Evolutionary conservation across 2,329 filamentous ascomycete genomes (phyloP), one percentile per base, ranked within the genome.

Genomic region (Stagonosporopsis cucurbitacearum): DNA sequence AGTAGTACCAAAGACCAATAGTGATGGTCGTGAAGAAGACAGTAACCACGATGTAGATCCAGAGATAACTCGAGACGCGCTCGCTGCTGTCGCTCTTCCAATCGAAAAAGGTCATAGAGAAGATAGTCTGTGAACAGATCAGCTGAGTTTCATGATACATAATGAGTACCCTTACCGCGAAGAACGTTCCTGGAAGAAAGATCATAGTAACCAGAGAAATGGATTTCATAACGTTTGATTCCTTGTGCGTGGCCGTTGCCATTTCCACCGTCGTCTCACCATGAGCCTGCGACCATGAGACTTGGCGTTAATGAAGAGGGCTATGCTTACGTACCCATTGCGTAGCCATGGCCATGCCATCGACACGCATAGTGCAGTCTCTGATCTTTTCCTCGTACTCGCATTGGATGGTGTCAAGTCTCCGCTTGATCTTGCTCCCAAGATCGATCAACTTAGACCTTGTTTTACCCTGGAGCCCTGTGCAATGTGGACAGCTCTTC

Each of bases 301-400:
- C 1, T n/a, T n/a, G n/a, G 6, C 4, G 9, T 22, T 4, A 9
- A 40, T 25, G 12, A 12, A 19, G 2, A 40, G 11, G 11, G 6
- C 2, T 9, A 13, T 23, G 20, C 22, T 15, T 4, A 23, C 37
- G 13, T 40, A 60, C 61, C 65, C 65, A 68, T 62, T 68, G 63
- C 23, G 63, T 68, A 1, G 65, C 58, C 62, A 68, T 68, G 0
- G 65, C 63, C 62, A 68, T 68, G 2, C 63, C 65, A 39, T 66
- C 65, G 1, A 66, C 36, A 23, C 65, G 63, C 62, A 66, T 66
- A 0, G 53, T 66, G 23, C 47, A 50, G 20, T 50, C 37, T 13
- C 47, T 20, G 13, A 50, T 68, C 49, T 61, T 65, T 11, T 63
- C 65, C 5, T 65, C 60, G 35, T 66, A 65, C 37, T 68, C 65